A percentile compares a stretch with the other conserved stretches of the same genome.
phyloP scores from a whole-genome alignment of 164 flowering plant genomes.

The Vitis vinifera region DNA sequence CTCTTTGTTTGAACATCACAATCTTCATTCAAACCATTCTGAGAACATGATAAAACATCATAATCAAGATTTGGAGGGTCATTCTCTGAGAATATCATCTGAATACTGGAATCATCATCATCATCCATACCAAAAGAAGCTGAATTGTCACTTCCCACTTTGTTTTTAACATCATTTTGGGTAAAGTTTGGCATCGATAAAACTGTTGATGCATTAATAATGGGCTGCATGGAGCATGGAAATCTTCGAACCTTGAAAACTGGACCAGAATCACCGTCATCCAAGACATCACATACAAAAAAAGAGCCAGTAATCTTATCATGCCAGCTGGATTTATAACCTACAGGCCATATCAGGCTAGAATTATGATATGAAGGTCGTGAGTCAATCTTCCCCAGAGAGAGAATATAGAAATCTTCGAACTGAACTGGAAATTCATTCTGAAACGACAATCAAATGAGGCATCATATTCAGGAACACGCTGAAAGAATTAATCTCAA shows the following conservation, averaged over 20 bases:
- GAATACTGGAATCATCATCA: constrained; percentile 50
- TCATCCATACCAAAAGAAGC: constrained; percentile 16
- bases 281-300: constrained; percentile 67
- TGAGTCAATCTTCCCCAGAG: constrained; percentile 65
- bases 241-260: constrained; percentile 67
- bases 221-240: constrained; percentile 60
- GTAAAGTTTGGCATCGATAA: constrained; percentile 27
- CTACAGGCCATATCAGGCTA: constrained; percentile 68
- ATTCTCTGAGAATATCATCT: constrained; percentile 57
- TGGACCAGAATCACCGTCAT: constrained; percentile 90
- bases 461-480: too few relatives aligned
- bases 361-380: constrained; percentile 69
- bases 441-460: constrained; percentile 35
- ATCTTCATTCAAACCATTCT: constrained; percentile 19
- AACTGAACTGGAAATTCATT: constrained; percentile 79
- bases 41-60: constrained; percentile 48
- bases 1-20: constrained; percentile 18
- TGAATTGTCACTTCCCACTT: constrained; percentile 16
- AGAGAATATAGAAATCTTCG: constrained; percentile 76
- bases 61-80: constrained; percentile 39
- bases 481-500: too few relatives aligned
- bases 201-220: constrained; percentile 68
- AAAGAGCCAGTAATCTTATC: constrained; percentile 87
- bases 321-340: constrained; percentile 90
- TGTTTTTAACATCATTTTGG: constrained; percentile 15